A percentile compares a stretch with the other conserved stretches of the same genome.
Evolutionary conservation across 108 stramenopile species (phyloP).

Genomic region (Conticribra guillardii): DNA sequence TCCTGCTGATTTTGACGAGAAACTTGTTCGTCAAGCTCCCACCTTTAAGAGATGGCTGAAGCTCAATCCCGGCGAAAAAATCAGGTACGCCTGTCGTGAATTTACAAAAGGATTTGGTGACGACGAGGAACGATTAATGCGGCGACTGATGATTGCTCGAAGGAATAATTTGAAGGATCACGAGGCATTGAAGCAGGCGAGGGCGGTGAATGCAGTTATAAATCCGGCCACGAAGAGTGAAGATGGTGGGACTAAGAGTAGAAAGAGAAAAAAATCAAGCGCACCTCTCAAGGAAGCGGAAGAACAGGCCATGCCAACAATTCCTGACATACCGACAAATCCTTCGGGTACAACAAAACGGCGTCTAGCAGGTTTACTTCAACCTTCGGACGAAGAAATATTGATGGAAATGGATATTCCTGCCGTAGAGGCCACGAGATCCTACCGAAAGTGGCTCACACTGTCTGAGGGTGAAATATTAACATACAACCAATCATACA

Average conservation of each 20-base stretch:
- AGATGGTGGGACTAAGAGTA: background rate
- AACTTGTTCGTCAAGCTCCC: constrained; percentile 68
- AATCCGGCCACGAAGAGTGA: background rate
- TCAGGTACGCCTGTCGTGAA: constrained; percentile 84
- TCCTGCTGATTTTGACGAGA: constrained; percentile 85
- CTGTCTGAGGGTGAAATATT: constrained; percentile 67
- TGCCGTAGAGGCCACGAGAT: constrained; percentile 84
- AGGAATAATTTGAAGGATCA: constrained; percentile 88
- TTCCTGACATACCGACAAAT: too few species aligned
- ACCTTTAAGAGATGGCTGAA: constrained; percentile 73
- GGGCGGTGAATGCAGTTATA: constrained; percentile 22
- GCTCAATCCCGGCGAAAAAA: constrained; percentile 53
- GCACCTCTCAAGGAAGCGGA: too few species aligned
- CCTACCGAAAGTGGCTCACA: constrained; percentile 71
- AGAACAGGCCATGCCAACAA: too few species aligned
- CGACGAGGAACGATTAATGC: constrained; percentile 90
- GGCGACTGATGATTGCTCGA: constrained; percentile 91
- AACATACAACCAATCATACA: constrained; percentile 88
- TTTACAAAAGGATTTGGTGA: constrained; percentile 81
- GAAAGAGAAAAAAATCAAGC: background rate
- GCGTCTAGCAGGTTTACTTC: constrained; percentile 22
- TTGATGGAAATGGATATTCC: constrained; percentile 69
- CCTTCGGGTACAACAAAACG: constrained; percentile 25
- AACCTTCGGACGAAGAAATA: constrained; percentile 57
- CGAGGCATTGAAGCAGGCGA: constrained; percentile 65